Evolutionary conservation across 2,329 filamentous ascomycete genomes (phyloP).

Genomic region (Ascocoryne sarcoides): DNA sequence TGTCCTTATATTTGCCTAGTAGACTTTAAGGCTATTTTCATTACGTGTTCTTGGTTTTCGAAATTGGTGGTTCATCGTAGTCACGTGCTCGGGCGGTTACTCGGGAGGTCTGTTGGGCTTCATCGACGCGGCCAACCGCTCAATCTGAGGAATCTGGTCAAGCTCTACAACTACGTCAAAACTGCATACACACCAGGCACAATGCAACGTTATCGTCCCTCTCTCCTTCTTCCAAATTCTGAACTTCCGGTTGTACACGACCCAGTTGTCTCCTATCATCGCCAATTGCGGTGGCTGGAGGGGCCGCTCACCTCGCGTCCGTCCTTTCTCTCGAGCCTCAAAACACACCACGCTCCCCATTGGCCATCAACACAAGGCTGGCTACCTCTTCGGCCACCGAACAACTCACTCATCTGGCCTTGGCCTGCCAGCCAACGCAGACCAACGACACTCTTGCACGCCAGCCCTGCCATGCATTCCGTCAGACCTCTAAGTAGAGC

Average conservation of each 20-base stretch:
- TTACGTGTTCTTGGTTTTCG: no score
- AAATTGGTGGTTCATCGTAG: no score
- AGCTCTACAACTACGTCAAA: no score
- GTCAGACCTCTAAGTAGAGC: neutral
- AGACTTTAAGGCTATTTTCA: no score
- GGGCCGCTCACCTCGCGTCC: neutral
- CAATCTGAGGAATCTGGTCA: no score
- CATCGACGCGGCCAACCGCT: no score
- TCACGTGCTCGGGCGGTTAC: no score
- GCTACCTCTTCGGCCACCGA: constrained; percentile 2
- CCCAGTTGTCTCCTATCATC: constrained; percentile 1
- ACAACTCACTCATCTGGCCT: constrained; percentile 6
- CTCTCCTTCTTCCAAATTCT: neutral
- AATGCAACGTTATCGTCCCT: constrained; percentile 6
- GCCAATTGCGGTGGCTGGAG: neutral
- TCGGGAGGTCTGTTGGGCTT: no score
- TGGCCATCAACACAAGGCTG: constrained; percentile 5
- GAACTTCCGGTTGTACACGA: constrained; percentile 4
- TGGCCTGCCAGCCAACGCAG: constrained; percentile 2
- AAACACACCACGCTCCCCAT: constrained; percentile 1
- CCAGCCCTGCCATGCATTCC: constrained; percentile 4
- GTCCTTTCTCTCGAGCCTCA: constrained; percentile 12
- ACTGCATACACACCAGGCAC: constrained; percentile 2
- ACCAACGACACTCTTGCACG: constrained; percentile 5
- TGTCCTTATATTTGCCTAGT: no score